These are phyloP conservation scores for Talaromyces nanjingensis DNA, from an alignment of 495 filamentous ascomycete species.

Conservation along the genomic window DNA sequence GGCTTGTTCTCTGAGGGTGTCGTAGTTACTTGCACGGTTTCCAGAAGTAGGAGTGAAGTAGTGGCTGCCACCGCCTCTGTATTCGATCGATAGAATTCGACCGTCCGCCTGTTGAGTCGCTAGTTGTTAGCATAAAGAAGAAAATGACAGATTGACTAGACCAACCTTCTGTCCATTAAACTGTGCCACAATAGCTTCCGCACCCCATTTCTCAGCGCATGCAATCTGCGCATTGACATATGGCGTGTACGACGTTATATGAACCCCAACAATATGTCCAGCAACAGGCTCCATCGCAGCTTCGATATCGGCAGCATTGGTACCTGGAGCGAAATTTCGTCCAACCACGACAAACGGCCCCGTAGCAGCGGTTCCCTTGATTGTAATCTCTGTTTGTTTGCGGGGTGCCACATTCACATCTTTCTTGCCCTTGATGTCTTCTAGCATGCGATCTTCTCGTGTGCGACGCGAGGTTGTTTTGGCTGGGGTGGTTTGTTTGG, in stretches of 20 bases:
- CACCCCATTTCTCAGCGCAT: constrained; percentile 69
- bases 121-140: not conserved
- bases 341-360: constrained; percentile 73
- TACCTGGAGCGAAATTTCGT: constrained; percentile 86
- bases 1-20: constrained; percentile 37
- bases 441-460: constrained; percentile 30
- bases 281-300: constrained; percentile 69
- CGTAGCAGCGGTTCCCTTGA: constrained; percentile 67
- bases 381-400: constrained; percentile 51
- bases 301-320: constrained; percentile 91
- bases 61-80: constrained; percentile 46
- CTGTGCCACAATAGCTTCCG: constrained; percentile 70
- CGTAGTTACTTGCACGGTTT: constrained; percentile 24
- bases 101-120: constrained; percentile 63
- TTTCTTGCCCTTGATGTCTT: constrained; percentile 22
- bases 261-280: constrained; percentile 65
- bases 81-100: constrained; percentile 67
- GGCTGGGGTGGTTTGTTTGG: constrained; percentile 3
- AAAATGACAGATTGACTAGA: not conserved
- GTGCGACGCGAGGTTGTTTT: constrained; percentile 22
- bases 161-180: constrained; percentile 81
- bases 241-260: constrained; percentile 60
- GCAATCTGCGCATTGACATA: constrained; percentile 81
- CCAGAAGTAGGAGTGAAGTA: constrained; percentile 23
- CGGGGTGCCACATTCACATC: constrained; percentile 21